Evolutionary conservation across 768 basidiomycete genomes (phyloP).

Genomic region (Tylopilus sp.): DNA sequence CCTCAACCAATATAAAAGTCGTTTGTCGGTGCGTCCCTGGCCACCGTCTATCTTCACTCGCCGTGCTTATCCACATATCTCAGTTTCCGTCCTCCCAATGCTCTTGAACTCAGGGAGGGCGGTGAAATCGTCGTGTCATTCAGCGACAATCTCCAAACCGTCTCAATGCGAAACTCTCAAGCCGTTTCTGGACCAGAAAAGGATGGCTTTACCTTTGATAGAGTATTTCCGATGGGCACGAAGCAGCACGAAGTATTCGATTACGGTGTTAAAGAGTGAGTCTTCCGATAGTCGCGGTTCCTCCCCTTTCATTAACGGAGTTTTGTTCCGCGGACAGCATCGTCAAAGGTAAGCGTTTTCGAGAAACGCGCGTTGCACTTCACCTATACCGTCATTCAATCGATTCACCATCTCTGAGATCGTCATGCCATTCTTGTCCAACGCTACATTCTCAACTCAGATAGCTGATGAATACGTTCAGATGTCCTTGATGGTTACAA

Average conservation of each 20-base stretch:
- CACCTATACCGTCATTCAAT: background rate
- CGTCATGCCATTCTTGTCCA: conserved; percentile 1
- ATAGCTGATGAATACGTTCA: conserved; percentile 33
- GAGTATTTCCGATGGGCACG: conserved; percentile 91
- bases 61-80: conserved; percentile 5
- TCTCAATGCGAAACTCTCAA: conserved; percentile 70
- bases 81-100: conserved; percentile 94
- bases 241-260: conserved; percentile 95
- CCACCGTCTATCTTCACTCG: background rate
- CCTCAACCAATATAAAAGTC: conserved; percentile 92
- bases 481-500: conserved; percentile 99
- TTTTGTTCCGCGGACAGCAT: conserved; percentile 48
- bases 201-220: conserved; percentile 97
- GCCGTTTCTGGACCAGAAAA: conserved; percentile 82
- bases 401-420: conserved; percentile 1
- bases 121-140: conserved; percentile 89
- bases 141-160: conserved; percentile 81
- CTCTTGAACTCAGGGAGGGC: conserved; percentile 84
- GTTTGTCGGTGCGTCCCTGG: conserved; percentile 83
- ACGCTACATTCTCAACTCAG: background rate
- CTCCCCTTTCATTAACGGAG: conserved; percentile 17
- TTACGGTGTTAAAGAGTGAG: conserved; percentile 96
- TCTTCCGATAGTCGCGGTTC: conserved; percentile 14
- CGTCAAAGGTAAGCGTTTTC: conserved; percentile 66
- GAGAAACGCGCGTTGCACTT: conserved; percentile 1